Percentiles rank a stretch among this genome's conserved stretches.
Conservation (phyloP, 768 basidiomycete species). For the Russula dissimulans region DNA sequence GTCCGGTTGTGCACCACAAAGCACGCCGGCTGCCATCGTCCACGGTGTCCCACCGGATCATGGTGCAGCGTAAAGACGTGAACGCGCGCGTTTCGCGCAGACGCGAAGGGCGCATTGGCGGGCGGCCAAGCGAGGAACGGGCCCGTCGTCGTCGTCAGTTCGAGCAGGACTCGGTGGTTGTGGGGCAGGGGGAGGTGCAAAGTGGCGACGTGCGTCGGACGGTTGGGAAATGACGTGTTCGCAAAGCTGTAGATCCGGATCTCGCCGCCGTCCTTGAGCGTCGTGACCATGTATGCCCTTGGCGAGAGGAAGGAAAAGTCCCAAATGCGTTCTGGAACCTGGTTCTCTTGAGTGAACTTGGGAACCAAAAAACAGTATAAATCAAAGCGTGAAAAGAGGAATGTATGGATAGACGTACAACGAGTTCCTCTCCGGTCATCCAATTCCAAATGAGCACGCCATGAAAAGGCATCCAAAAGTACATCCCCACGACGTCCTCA, state of each 20-base stretch:
- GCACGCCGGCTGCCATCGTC: conserved; percentile 20
- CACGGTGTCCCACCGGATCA: conserved; percentile 1
- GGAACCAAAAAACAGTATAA: not conserved
- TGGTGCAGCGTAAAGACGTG: conserved; percentile 26
- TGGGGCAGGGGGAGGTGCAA: conserved; percentile 23
- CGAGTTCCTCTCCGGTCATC: conserved; percentile 34
- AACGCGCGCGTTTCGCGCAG: conserved; percentile 21
- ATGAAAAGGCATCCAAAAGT: conserved; percentile 30
- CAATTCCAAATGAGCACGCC: conserved; percentile 45
- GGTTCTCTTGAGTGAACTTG: conserved; percentile 26
- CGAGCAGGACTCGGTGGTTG: conserved; percentile 8
- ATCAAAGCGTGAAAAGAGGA: not conserved
- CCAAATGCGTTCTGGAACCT: conserved; percentile 25
- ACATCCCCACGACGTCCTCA: conserved; percentile 44
- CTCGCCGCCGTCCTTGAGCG: conserved; percentile 26
- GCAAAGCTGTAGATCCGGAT: conserved; percentile 38
- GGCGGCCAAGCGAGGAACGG: conserved; percentile 22
- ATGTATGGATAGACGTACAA: conserved; percentile 30
- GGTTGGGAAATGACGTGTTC: conserved; percentile 1
- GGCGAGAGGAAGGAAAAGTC: conserved; percentile 42
- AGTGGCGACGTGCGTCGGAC: conserved; percentile 19
- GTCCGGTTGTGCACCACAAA: conserved; percentile 29
- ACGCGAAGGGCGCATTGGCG: conserved; percentile 18
- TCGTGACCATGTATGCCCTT: conserved; percentile 37
- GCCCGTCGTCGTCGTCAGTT: conserved; percentile 23